Conservation (phyloP, 257 asterid species). For the Parsonsia alboflavescens region DNA sequence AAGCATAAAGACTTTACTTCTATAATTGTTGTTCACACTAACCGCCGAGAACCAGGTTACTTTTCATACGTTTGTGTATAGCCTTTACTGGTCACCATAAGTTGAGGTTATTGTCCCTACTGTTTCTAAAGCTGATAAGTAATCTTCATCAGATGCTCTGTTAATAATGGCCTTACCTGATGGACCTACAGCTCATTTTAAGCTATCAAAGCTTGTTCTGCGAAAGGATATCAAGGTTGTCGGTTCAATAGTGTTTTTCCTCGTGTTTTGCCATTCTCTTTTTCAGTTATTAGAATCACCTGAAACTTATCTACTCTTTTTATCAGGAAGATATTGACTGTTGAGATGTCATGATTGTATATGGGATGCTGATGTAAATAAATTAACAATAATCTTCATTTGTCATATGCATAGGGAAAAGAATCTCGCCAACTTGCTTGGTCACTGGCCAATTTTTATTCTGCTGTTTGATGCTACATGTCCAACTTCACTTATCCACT, state of each 20-base stretch:
- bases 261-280: background rate
- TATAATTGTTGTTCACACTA: conserved; percentile 83
- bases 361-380: background rate
- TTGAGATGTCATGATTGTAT: background rate
- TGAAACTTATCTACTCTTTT: background rate
- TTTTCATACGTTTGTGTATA: background rate
- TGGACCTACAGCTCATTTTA: conserved; percentile 98
- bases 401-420: background rate
- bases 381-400: background rate
- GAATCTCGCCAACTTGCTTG: background rate
- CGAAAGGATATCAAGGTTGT: conserved; percentile 82
- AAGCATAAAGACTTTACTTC: conserved; percentile 77
- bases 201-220: conserved; percentile 72
- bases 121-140: background rate
- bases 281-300: background rate
- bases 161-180: conserved; percentile 68
- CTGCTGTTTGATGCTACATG: background rate
- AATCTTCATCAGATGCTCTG: conserved; percentile 65
- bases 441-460: background rate
- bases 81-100: background rate
- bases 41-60: conserved; percentile 89
- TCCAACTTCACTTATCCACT: background rate
- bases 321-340: background rate
- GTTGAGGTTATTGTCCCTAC: background rate
- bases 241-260: background rate